Evolutionary conservation across 2,329 filamentous ascomycete genomes (phyloP), one percentile per base, ranked within the genome.

Genomic region (Trichoderma sp.): DNA sequence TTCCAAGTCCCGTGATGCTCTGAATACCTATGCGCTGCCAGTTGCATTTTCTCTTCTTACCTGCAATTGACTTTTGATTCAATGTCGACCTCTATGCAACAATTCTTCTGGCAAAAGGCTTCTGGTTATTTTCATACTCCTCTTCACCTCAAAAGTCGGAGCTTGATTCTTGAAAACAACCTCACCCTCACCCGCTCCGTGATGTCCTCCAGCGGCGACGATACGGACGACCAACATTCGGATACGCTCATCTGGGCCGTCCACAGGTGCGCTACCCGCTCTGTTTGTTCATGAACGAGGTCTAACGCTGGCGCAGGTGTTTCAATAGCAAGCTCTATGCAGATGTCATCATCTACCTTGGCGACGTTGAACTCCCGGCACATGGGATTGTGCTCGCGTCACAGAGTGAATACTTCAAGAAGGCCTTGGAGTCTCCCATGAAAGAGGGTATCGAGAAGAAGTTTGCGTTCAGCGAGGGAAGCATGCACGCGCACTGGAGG

Each of bases 401-500:
- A 1, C 50, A 54, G 50, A 54, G 50, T 32, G 50, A 54, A 19
- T 65, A 65, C 25, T 65, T 65, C 54, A 27, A 57, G 48, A 27
- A 22, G 13, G 63, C 50, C n/a, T 32, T 65, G n/a, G 7, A 25
- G 29, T 54, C 25, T 3, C 15, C 54, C 9, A 65, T 65, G 50
- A 53, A 54, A 17, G 63, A 68, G 12, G 27, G 39, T 15, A 29
- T 35, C 4, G 65, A 35, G 17, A 68, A 17, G 37, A 42, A 60
- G 39, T 67, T 69, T 8, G 15, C 54, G 10, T 69, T 37, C 27
- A 39, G 13, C 4, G 45, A 66, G 2, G 68, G 59, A 15, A 67
- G 64, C 52, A 63, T 69, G 64, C 67, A 69, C 17, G 69, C 67
- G 4, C 45, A 70, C 50, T 70, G 67, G 67, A 63, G 68, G 15